Percentiles rank a stretch among this genome's conserved stretches.
These are phyloP conservation scores for Clonostachys rosea DNA, from an alignment of 2,329 filamentous ascomycete genomes.

Conservation along the genomic window DNA sequence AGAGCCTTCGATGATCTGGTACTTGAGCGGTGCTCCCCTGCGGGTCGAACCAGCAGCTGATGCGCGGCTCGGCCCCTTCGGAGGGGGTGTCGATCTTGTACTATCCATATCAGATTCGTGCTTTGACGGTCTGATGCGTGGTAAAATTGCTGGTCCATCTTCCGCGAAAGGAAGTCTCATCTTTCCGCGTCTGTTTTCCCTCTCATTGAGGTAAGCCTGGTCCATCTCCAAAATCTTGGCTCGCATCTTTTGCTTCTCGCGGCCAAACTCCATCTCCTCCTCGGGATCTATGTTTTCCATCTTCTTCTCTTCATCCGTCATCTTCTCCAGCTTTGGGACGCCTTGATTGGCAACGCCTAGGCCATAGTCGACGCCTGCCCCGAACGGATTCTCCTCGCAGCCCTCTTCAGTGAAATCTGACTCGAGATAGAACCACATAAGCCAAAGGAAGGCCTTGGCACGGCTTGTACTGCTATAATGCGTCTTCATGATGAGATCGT, in stretches of 20 bases:
- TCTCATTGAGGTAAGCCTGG: constrained; percentile 61
- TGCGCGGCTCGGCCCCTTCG: constrained; percentile 19
- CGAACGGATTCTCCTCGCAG: constrained; percentile 88
- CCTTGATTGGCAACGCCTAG: constrained; percentile 63
- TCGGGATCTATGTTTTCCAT: constrained; percentile 63
- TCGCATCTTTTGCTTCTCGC: constrained; percentile 68
- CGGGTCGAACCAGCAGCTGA: constrained; percentile 19
- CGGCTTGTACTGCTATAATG: constrained; percentile 78
- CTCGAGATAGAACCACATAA: constrained; percentile 99
- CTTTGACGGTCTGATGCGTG: constrained; percentile 58
- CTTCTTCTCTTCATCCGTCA: constrained; percentile 61
- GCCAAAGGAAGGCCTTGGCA: constrained; percentile 87
- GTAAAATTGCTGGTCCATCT: constrained; percentile 54
- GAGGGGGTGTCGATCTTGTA: constrained; percentile 36
- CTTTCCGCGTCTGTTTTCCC: constrained; percentile 53
- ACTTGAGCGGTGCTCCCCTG: constrained; percentile 47
- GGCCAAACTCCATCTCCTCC: constrained; percentile 66
- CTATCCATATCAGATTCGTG: constrained; percentile 46
- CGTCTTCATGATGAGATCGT: constrained; percentile 91
- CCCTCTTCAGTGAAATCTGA: constrained; percentile 89
- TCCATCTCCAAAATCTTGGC: constrained; percentile 73
- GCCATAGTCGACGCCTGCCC: constrained; percentile 62
- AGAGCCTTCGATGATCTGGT: constrained; percentile 56
- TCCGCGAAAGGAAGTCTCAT: constrained; percentile 31
- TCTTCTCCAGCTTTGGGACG: constrained; percentile 60